Base-by-base conservation (phyloP, 176 grass and related monocot genomes). In the Musa schizocarpa region DNA sequence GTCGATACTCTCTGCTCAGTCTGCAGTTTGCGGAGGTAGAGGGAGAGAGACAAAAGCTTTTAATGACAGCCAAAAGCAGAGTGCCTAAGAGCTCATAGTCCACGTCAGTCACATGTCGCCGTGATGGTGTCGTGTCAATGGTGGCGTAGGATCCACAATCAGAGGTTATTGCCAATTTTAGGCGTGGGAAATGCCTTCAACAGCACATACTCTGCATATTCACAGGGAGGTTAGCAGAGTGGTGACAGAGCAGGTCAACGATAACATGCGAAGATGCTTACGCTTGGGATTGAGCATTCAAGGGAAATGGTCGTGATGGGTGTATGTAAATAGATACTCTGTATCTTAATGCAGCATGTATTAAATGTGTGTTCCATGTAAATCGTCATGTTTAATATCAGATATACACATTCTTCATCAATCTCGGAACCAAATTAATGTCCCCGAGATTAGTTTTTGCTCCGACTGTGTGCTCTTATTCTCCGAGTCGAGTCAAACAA, bases 1-100 rank as follows among this genome's bases (percentile, higher is more conserved):
- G 84, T 74, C 87, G 90, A 54, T 99, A 92, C 78, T 99, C 88
- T 13, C 90, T 94, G 73, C 90, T 99, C 55, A 99, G 95, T 13
- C 59, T 99, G 80, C 90, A 94, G 62, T 99, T 99, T 51, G 90
- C 95, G 0, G 88, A 94, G 84, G 84, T 99, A 54, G 90, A 91
- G 73, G 95, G 95, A 43, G 90, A 99, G 77, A 79, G 95, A 51
- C 90, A 99, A 74, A 91, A 84, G 79, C 90, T 99, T 1, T 74
- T 85, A 75, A 87, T 99, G 90, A 89, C 83, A 78, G 23, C 91
- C 67, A 93, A 93, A 65, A 83, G 77, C 53, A 58, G 72, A 77
- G 77, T 78, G 65, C 84, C 86, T 0, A 76, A 54, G 76, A 86
- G 78, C 84, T 83, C 78, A 50, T 91, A 92, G 69, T 52, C 68